phyloP scores from a whole-genome alignment of 306 rosid genomes.

The Dicorynia guianensis region DNA sequence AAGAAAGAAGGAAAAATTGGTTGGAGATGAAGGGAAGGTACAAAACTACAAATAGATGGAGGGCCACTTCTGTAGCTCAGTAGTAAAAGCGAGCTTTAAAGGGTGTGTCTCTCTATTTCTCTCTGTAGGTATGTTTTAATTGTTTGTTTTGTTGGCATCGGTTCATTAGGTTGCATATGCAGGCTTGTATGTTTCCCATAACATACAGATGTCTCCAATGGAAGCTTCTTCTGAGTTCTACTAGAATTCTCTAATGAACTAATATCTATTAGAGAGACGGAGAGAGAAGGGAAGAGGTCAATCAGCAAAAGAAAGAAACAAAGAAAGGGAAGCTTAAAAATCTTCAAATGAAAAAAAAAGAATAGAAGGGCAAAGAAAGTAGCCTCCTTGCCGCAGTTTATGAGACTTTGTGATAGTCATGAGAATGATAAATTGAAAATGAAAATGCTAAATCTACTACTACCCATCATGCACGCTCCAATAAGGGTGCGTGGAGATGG shows the following conservation, averaged over 20 bases:
- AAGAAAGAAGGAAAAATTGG: too few species aligned
- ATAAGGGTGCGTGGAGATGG: slow-evolving; percentile 34
- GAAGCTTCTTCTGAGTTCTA: background rate
- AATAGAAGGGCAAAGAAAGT: background rate
- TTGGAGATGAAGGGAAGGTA: slow-evolving; percentile 38
- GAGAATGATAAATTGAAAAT: slow-evolving; percentile 6
- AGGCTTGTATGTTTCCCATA: slow-evolving; percentile 34
- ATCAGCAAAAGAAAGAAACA: background rate
- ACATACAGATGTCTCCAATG: slow-evolving; percentile 24
- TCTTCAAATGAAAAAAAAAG: slow-evolving; percentile 26
- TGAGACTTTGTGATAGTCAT: slow-evolving; percentile 16
- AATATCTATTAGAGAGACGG: background rate
- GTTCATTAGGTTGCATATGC: slow-evolving; percentile 47
- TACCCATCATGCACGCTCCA: slow-evolving; percentile 27
- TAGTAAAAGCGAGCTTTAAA: slow-evolving; percentile 54
- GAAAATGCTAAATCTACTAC: slow-evolving; percentile 3
- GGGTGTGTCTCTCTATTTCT: slow-evolving; percentile 46
- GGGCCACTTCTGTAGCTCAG: slow-evolving; percentile 61
- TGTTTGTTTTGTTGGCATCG: slow-evolving; percentile 50
- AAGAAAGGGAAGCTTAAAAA: background rate
- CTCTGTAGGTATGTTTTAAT: slow-evolving; percentile 45
- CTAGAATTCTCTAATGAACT: slow-evolving; percentile 37
- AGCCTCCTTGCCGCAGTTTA: background rate
- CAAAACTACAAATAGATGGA: slow-evolving; percentile 51
- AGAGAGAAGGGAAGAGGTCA: background rate